phyloP scores from a whole-genome alignment of 2,329 filamentous ascomycete species.

The Sordariomycetes sp. region DNA sequence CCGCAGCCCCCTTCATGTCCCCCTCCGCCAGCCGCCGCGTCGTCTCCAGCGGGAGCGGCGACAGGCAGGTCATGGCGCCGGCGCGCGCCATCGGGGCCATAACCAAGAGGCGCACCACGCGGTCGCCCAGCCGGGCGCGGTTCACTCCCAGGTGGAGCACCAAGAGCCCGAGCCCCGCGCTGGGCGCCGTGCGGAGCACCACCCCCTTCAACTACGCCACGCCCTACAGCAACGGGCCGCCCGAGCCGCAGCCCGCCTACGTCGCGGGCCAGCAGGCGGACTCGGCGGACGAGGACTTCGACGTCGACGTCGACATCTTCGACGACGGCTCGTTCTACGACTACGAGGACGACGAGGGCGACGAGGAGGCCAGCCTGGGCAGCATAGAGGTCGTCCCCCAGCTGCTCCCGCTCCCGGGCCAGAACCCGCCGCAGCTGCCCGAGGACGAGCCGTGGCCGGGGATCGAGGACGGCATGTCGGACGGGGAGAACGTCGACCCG shows the following conservation, averaged over 20 bases:
- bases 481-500: constrained; percentile 42
- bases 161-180: constrained; percentile 31
- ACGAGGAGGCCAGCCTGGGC: constrained; percentile 10
- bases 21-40: constrained; percentile 32
- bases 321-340: constrained; percentile 23
- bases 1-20: constrained; percentile 24
- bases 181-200: constrained; percentile 21
- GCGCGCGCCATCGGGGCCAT: constrained; percentile 13
- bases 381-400: constrained; percentile 17
- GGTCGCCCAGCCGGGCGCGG: constrained; percentile 43
- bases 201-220: constrained; percentile 67
- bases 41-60: constrained; percentile 17
- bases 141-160: constrained; percentile 47
- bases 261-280: background rate
- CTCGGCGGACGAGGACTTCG: constrained; percentile 13
- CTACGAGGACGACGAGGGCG: constrained; percentile 16
- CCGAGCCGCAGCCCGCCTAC: constrained; percentile 23
- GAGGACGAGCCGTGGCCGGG: constrained; percentile 49
- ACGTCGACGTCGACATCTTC: constrained; percentile 15
- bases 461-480: constrained; percentile 38
- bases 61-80: background rate
- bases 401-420: background rate
- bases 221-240: constrained; percentile 54
- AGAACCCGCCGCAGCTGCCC: constrained; percentile 19
- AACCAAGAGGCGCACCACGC: constrained; percentile 41